Evolutionary conservation across 345 rosid genomes (phyloP), one percentile per base, ranked within the genome.

Genomic region (Nasturtium officinale): DNA sequence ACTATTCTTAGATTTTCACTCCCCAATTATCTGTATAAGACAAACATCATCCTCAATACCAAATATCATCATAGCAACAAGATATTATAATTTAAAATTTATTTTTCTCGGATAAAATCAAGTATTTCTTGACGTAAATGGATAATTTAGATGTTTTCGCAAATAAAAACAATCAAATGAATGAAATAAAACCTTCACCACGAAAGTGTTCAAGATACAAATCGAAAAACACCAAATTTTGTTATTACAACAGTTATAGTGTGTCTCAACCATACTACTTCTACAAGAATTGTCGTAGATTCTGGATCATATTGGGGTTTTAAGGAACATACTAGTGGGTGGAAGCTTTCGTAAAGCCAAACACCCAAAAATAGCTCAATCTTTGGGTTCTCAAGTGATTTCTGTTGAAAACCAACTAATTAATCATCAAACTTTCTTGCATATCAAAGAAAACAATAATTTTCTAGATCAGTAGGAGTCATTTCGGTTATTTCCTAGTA

Each of bases 231-330:
- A 77, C 72, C 21, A 77, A 57, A 33, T 77, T 77, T 2, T 77
- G 62, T 23, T 77, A 56, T 55, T 77, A 57, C 32, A 77, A 77
- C 67, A 77, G 65, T 67, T 64, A 76, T 5, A 69, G 52, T 2
- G 0, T 56, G 46, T 35, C 60, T 47, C 80, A 76, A 12, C 72
- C 72, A 0, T 61, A 71, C 20, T 70, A 77, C 9, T 56, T 15
- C 2, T 77, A 62, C 61, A 77, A 71, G 23, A 50, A 38, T 0
- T 77, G 76, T 64, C 76, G 62, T 30, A 21, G 72, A 29, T 77
- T 47, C 2, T 77, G 57, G 76, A 71, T 63, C 72, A 71, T 37
- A 67, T 76, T 56, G 80, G 75, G 4, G 38, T 9, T 10, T 29
- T 64, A 30, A 77, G 76, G 38, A 56, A 76, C 60, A 50, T 63